Conservation (phyloP, 1,284 basidiomycete genomes). For the Ganoderma lingzhi region DNA sequence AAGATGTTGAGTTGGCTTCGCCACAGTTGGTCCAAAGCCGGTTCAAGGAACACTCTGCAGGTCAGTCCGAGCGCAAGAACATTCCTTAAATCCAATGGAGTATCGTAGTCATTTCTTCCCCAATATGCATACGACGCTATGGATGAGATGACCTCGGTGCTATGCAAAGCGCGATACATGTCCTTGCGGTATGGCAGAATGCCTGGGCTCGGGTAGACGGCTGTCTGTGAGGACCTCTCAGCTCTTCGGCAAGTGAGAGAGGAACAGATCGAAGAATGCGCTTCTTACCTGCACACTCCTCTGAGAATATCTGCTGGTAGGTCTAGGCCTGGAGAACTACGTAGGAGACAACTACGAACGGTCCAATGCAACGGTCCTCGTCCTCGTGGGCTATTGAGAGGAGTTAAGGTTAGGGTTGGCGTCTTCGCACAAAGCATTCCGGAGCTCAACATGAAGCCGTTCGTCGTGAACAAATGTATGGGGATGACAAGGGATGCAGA, state of each 20-base stretch:
- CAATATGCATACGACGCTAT: constrained; percentile 23
- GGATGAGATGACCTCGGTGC: neutral
- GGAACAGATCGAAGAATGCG: neutral
- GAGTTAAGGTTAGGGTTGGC: neutral
- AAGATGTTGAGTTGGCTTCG: constrained; percentile 22
- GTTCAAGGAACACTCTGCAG: constrained; percentile 27
- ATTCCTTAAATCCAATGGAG: constrained; percentile 12
- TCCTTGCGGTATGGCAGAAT: neutral
- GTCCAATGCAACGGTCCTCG: neutral
- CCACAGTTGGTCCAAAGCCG: constrained; percentile 30
- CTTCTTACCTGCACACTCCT: neutral
- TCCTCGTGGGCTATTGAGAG: neutral
- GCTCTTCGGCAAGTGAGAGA: neutral
- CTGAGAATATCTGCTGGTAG: neutral
- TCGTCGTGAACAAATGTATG: neutral
- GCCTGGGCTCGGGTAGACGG: neutral
- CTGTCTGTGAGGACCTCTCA: neutral
- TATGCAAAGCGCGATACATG: neutral
- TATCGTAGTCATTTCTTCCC: constrained; percentile 16
- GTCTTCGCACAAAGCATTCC: neutral
- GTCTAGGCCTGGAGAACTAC: neutral
- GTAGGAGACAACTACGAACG: neutral
- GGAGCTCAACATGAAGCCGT: neutral
- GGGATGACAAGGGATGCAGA: neutral
- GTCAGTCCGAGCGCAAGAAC: constrained; percentile 23